Percentiles rank a stretch among this genome's conserved stretches.
Conservation (phyloP, 768 basidiomycete genomes). For the Phylloporus sp. region DNA sequence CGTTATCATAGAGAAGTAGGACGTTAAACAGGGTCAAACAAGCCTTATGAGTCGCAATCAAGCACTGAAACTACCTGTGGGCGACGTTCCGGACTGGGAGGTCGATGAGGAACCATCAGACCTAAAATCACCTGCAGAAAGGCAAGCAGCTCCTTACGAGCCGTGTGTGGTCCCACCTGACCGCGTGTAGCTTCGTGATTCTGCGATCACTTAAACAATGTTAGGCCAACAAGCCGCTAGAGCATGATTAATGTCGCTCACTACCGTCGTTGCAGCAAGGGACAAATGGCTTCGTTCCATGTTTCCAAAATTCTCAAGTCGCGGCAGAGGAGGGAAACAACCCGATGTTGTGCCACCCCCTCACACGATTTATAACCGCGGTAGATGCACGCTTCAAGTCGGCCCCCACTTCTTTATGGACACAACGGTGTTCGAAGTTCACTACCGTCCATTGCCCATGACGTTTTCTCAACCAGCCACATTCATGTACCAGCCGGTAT, state of each 20-base stretch:
- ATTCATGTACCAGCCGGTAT: slow-evolving; percentile 27
- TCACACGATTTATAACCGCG: slow-evolving; percentile 60
- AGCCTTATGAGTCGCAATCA: slow-evolving; percentile 27
- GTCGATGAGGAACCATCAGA: slow-evolving; percentile 34
- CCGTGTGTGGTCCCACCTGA: slow-evolving; percentile 2
- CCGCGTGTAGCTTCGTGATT: slow-evolving; percentile 47
- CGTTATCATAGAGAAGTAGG: too few species aligned
- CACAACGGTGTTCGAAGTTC: slow-evolving; percentile 68
- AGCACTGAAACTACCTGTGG: slow-evolving; percentile 47
- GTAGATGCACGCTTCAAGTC: slow-evolving; percentile 65
- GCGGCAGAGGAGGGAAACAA: slow-evolving; percentile 54
- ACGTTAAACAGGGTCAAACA: slow-evolving; percentile 27
- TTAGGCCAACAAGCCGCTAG: slow-evolving; percentile 23
- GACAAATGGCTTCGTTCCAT: slow-evolving; percentile 61
- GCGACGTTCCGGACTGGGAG: slow-evolving; percentile 58
- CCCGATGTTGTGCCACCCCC: slow-evolving; percentile 52
- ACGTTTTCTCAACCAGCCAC: slow-evolving; percentile 20
- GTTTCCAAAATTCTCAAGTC: slow-evolving; percentile 70
- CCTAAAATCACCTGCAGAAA: slow-evolving; percentile 51
- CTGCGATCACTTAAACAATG: slow-evolving; percentile 70
- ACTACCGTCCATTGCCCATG: slow-evolving; percentile 47
- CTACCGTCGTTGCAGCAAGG: slow-evolving; percentile 44
- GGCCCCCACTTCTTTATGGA: slow-evolving; percentile 71
- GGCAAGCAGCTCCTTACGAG: slow-evolving; percentile 34
- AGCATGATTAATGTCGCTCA: slow-evolving; percentile 13